Evolutionary conservation across 495 filamentous ascomycete species (phyloP), one percentile per base, ranked within the genome.

Genomic region (Beverwykella pulmonaria): DNA sequence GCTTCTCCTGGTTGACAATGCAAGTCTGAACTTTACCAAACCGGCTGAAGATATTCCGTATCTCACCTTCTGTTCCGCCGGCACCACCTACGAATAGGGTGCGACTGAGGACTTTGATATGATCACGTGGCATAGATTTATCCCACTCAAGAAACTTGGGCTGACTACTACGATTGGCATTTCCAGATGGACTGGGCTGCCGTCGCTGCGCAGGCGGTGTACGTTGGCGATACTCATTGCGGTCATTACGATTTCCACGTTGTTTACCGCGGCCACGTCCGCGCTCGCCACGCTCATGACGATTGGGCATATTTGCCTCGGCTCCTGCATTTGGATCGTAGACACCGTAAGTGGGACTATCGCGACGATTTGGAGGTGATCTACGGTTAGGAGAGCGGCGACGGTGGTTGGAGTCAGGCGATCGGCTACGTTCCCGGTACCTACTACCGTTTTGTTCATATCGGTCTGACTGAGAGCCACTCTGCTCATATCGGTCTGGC

Each of bases 81-180:
- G 97, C 94, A 76, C 95, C 94, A 56, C 94, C 94, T 53, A 98
- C 92, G 73, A 98, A 98, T 1, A 98, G 84, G 23, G 94, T 98
- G 59, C 94, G 86, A 75, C 95, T 98, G 47, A 96, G 81, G 0
- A 98, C 94, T 81, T 93, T 96, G 76, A 98, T 96, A 69, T 83
- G 84, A 54, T 87, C 87, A 68, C 82, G 82, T 7, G 87, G 86
- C 62, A 98, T 80, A 1, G 78, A 84, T 47, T 83, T 81, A 75
- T 98, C 94, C 78, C 87, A 89, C 48, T 93, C 87, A 58, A 97
- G 81, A 80, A 87, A 88, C 78, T 96, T 97, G 8, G 87, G 83
- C 49, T 65, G 59, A 9, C 48, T 47, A 20, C 81, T 82, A 47
- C 83, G 85, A 56, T 85, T 81, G 52, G 57, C 59, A 56, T 58